Conservation (phyloP, 176 grass and related monocot species). For the Aechmea fasciata region DNA sequence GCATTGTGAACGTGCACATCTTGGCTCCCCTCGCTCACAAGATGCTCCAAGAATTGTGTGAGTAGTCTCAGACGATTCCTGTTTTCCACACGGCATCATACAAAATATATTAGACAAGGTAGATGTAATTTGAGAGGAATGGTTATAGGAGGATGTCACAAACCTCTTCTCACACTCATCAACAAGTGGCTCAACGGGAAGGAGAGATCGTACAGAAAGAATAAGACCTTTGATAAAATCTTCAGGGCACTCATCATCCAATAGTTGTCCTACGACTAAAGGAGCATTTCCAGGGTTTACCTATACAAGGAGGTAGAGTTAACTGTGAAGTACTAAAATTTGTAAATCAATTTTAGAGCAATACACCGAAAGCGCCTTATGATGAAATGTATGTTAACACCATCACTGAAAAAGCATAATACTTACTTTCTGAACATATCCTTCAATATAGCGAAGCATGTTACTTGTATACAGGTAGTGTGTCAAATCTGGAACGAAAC, state of each 20-base stretch:
- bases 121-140: neutral
- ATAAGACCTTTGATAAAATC: conserved; percentile 99
- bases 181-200: conserved; percentile 88
- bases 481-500: conserved; percentile 92
- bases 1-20: conserved; percentile 98
- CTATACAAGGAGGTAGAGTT: conserved; percentile 27
- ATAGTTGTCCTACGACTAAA: conserved; percentile 78
- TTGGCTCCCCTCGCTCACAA: conserved; percentile 92
- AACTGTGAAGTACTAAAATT: neutral
- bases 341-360: neutral
- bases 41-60: conserved; percentile 86
- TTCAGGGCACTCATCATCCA: conserved; percentile 95
- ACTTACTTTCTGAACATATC: conserved; percentile 95
- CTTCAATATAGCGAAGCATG: conserved; percentile 96
- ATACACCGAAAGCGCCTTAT: neutral
- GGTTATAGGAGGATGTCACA: neutral
- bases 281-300: conserved; percentile 94
- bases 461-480: conserved; percentile 91
- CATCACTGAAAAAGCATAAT: neutral
- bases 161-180: conserved; percentile 96
- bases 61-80: conserved; percentile 73
- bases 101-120: conserved; percentile 17
- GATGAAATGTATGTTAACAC: neutral
- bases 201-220: conserved; percentile 80
- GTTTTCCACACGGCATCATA: conserved; percentile 6